phyloP scores from a whole-genome alignment of 2,329 filamentous ascomycete species.

The Colletotrichum sansevieriae region DNA sequence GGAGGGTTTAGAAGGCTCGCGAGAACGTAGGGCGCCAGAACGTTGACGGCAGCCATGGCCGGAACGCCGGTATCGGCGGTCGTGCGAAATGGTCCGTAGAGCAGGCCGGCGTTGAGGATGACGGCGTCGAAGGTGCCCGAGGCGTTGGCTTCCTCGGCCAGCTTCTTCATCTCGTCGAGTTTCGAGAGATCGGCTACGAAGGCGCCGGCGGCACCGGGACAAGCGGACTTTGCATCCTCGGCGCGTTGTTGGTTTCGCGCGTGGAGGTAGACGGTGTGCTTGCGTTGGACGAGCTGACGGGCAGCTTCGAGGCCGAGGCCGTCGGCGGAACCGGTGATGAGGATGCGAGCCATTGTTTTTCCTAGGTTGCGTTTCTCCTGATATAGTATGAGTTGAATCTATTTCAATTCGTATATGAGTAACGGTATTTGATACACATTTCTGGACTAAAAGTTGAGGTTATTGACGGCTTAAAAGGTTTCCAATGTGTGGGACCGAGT shows the following conservation, averaged over 20 bases:
- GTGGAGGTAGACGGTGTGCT: slow-evolving; percentile 68
- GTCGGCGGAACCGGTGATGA: slow-evolving; percentile 67
- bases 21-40: slow-evolving; percentile 68
- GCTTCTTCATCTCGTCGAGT: slow-evolving; percentile 61
- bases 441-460: no score
- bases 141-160: slow-evolving; percentile 64
- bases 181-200: slow-evolving; percentile 66
- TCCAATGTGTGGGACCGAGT: no score
- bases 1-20: slow-evolving; percentile 63
- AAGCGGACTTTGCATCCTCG: slow-evolving; percentile 58
- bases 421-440: no score
- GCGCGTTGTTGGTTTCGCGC: slow-evolving; percentile 67
- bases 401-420: no score
- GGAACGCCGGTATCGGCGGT: slow-evolving; percentile 51
- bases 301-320: slow-evolving; percentile 67
- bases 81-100: slow-evolving; percentile 52
- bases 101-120: slow-evolving; percentile 70
- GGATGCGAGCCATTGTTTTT: slow-evolving; percentile 43
- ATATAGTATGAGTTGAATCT: no score
- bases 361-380: no score
- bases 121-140: slow-evolving; percentile 65
- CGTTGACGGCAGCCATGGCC: slow-evolving; percentile 67
- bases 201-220: slow-evolving; percentile 63
- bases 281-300: slow-evolving; percentile 60
- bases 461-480: no score